A percentile compares a stretch with the other conserved stretches of the same genome.
Conservation (phyloP, 306 rosid species). For the Geum urbanum region DNA sequence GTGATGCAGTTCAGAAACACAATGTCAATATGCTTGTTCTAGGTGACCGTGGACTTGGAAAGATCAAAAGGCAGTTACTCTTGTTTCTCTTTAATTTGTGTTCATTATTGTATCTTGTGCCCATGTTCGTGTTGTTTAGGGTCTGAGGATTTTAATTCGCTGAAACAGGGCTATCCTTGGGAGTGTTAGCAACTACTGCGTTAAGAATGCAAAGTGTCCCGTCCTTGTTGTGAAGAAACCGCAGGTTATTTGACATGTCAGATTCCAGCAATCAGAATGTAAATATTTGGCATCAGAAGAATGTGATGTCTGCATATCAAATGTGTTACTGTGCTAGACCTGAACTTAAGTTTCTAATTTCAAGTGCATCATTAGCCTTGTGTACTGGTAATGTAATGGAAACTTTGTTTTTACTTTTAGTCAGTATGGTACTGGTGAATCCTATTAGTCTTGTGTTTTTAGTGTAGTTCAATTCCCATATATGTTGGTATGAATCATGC, state of each 20-base stretch:
- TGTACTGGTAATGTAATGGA: background rate
- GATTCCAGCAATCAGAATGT: background rate
- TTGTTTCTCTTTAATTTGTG: background rate
- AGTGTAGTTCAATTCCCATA: background rate
- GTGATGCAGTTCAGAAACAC: constrained; percentile 39
- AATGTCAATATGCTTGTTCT: constrained; percentile 39
- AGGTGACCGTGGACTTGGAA: constrained; percentile 40
- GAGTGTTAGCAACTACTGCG: constrained; percentile 55
- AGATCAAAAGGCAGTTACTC: constrained; percentile 33
- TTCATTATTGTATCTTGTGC: background rate
- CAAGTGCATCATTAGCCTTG: background rate
- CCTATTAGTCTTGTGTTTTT: background rate
- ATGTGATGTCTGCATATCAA: background rate
- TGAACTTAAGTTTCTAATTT: constrained; percentile 1
- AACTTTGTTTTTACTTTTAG: background rate
- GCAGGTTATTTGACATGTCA: constrained; percentile 3
- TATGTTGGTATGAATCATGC: background rate
- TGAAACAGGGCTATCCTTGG: constrained; percentile 42
- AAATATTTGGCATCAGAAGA: background rate
- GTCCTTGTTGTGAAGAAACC: constrained; percentile 55
- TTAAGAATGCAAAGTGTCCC: constrained; percentile 49
- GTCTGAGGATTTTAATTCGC: constrained; percentile 3
- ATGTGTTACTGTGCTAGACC: background rate
- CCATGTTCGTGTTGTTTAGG: background rate
- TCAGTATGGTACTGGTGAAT: constrained; percentile 2